Evolutionary conservation across 495 filamentous ascomycete genomes (phyloP), one percentile per base, ranked within the genome.

Genomic region (Melanomma pulvis-pyrius): DNA sequence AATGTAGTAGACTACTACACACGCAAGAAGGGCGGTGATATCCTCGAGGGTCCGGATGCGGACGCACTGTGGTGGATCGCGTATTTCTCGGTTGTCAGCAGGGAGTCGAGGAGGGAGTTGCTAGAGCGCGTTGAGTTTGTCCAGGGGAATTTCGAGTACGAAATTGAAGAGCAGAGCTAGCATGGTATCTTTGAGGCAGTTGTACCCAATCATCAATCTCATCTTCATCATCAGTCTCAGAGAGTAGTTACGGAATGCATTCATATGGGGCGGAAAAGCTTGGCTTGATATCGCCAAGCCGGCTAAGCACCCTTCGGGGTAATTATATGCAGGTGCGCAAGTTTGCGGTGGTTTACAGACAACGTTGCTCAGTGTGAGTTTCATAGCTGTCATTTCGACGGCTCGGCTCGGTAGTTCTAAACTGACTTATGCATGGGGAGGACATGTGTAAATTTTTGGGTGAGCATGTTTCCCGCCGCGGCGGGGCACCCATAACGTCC

Each of bases 81-180:
- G 30, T 62, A 62, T 46, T 62, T 62, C 29, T 62, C 59, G 1
- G 59, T 52, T 5, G 4, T 53, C 36, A 58, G 54, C 86, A 87
- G 76, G 78, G 83, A 55, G 76, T 83, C 7, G 81, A 81, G 12
- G 78, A 76, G 44, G 25, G 56, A 59, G 13, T 17, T 59, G 21
- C 41, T 59, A 15, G 32, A 59, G 36, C 21, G 25, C 15, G 56
- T 59, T 30, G 41, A 46, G 11, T 59, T 46, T 46, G n/a, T 59
- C 15, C 56, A 44, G 32, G 2, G 21, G 3, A 41, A 59, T 29
- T 59, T 59, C 34, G 56, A 59, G 36, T 59, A 59, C n/a, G 56
- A 59, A 47, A 24, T 59, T 22, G 56, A 59, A n/a, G 51, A 44
- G 5, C 9, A n/a, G 8, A 15, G n/a, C 9, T n/a, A n/a, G n/a